Conservation (phyloP, 164 flowering plant genomes). For the Berberis thunbergii region DNA sequence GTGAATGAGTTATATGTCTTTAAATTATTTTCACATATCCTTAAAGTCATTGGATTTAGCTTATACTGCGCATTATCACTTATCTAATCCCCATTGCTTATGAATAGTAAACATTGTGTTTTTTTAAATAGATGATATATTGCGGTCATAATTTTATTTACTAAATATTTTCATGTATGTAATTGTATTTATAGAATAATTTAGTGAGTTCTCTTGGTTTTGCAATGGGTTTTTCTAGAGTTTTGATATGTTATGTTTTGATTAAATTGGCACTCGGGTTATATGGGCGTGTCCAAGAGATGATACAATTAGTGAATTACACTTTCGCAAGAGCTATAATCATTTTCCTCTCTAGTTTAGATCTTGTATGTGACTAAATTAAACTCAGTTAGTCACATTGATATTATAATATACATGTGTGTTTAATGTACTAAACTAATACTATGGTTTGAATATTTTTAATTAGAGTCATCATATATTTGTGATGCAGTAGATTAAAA, state of each 20-base stretch:
- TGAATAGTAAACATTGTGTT: too few species aligned
- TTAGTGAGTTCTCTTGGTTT: too few species aligned
- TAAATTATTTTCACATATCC: too few species aligned
- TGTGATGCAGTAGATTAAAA: constrained; percentile 62
- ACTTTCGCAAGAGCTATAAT: constrained; percentile 94
- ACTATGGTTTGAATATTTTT: neutral
- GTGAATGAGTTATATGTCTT: too few species aligned
- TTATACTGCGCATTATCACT: too few species aligned
- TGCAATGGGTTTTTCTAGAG: too few species aligned
- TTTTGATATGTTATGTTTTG: neutral
- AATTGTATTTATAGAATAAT: too few species aligned
- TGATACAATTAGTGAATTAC: constrained; percentile 79
- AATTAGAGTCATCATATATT: constrained; percentile 73
- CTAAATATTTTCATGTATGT: too few species aligned
- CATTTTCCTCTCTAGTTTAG: constrained; percentile 73
- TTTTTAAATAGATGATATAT: too few species aligned
- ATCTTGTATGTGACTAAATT: constrained; percentile 40
- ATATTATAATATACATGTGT: neutral
- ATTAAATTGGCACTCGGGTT: constrained; percentile 43
- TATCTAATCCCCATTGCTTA: too few species aligned
- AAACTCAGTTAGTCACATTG: neutral
- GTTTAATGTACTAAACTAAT: neutral
- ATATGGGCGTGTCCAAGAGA: constrained; percentile 40
- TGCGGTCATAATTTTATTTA: too few species aligned
- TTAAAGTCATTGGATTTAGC: too few species aligned